These are phyloP conservation scores for Garcia nutans DNA, from an alignment of 345 rosid genomes.

Conservation along the genomic window DNA sequence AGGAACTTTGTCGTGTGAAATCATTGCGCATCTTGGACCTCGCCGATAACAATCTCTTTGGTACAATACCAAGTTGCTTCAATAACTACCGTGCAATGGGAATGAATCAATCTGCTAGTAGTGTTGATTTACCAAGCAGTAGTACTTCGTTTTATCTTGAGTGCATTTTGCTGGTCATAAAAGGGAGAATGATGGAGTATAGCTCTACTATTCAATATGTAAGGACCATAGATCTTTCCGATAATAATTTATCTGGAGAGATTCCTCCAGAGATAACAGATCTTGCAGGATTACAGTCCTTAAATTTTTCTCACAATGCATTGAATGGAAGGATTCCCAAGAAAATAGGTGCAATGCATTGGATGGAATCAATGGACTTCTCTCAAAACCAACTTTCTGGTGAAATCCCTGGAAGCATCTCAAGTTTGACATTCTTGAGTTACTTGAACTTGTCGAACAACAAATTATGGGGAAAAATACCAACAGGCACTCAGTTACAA, in stretches of 20 bases:
- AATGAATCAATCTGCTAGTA: too few species aligned
- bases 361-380: not conserved
- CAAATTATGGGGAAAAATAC: not conserved
- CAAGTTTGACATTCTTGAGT: not conserved
- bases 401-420: constrained; percentile 5
- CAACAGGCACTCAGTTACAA: not conserved
- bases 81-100: not conserved
- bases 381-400: constrained; percentile 11
- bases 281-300: not conserved
- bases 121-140: too few species aligned
- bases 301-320: not conserved
- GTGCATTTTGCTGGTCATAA: not conserved
- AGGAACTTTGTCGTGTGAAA: not conserved
- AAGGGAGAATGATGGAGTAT: not conserved
- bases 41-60: constrained; percentile 3
- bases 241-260: not conserved
- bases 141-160: not conserved
- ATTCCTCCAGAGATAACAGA: not conserved
- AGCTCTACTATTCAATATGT: constrained; percentile 9
- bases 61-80: constrained; percentile 8
- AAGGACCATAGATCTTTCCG: not conserved
- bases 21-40: constrained; percentile 8
- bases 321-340: not conserved
- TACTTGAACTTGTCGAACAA: not conserved
- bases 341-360: not conserved